Evolutionary conservation across 495 filamentous ascomycete genomes (phyloP).

Genomic region (Podospora pseudocomata): DNA sequence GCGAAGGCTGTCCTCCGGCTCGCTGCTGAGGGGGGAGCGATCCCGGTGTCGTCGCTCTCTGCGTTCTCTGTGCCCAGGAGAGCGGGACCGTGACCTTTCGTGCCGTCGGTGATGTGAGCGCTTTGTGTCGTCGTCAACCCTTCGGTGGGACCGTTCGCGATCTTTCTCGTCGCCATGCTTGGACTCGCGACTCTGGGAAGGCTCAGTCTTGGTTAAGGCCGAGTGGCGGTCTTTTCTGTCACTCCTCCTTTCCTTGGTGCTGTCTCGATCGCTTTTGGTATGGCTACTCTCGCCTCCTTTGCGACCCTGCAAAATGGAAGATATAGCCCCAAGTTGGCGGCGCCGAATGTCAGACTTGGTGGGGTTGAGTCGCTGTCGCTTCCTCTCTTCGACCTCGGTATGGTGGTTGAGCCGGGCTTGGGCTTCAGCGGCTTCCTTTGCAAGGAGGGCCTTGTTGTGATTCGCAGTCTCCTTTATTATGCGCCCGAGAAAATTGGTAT

Average conservation of each 20-base stretch:
- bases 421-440: conserved; percentile 67
- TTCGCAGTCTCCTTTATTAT: conserved; percentile 83
- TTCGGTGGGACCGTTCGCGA: conserved; percentile 9
- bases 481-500: conserved; percentile 82
- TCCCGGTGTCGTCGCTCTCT: conserved; percentile 21
- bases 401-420: conserved; percentile 45
- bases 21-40: conserved; percentile 25
- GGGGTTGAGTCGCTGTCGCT: conserved; percentile 38
- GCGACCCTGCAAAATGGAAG: conserved; percentile 46
- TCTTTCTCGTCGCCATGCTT: conserved; percentile 7
- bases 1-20: conserved; percentile 2
- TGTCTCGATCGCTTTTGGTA: background rate
- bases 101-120: conserved; percentile 9
- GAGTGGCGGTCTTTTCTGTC: background rate
- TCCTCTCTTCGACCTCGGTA: conserved; percentile 39
- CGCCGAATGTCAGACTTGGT: conserved; percentile 43
- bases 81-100: conserved; percentile 28
- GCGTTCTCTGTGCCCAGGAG: conserved; percentile 19
- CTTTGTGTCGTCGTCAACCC: conserved; percentile 11
- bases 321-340: conserved; percentile 52
- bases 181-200: background rate
- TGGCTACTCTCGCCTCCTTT: conserved; percentile 23
- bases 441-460: conserved; percentile 84
- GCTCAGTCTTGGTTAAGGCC: background rate
- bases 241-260: conserved; percentile 6